Evolutionary conservation across 1,284 basidiomycete genomes (phyloP).

Genomic region (Fomitopsis pinicola): DNA sequence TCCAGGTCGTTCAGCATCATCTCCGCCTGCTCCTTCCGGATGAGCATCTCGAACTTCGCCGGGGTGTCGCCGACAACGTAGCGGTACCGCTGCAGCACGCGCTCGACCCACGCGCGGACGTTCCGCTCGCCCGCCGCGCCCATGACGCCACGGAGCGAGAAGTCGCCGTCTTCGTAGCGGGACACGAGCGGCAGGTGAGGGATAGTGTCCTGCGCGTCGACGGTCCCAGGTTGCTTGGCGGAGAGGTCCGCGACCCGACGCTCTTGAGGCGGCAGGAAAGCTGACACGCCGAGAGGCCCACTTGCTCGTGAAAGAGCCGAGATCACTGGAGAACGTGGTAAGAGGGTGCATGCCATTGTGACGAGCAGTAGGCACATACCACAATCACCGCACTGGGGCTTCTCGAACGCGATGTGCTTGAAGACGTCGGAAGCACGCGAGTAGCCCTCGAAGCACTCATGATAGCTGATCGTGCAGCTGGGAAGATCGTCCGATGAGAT

Average conservation of each 20-base stretch:
- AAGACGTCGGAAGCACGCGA: constrained; percentile 32
- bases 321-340: constrained; percentile 30
- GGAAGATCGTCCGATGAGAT: constrained; percentile 4
- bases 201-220: constrained; percentile 17
- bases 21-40: constrained; percentile 13
- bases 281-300: constrained; percentile 38
- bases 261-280: constrained; percentile 36
- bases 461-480: constrained; percentile 17
- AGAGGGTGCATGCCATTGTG: background rate
- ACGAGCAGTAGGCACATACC: constrained; percentile 27
- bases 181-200: constrained; percentile 38
- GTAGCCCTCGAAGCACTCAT: constrained; percentile 20
- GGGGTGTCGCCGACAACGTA: constrained; percentile 30
- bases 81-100: constrained; percentile 39
- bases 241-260: constrained; percentile 13
- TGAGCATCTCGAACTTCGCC: constrained; percentile 19
- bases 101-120: constrained; percentile 36
- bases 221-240: constrained; percentile 5
- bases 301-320: constrained; percentile 40
- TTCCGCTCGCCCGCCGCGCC: constrained; percentile 25
- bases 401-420: constrained; percentile 41
- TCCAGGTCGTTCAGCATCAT: constrained; percentile 10
- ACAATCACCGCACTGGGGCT: constrained; percentile 44
- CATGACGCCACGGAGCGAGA: constrained; percentile 35
- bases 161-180: constrained; percentile 32